Evolutionary conservation across 352 stramenopile species (phyloP), one percentile per base, ranked within the genome.

Genomic region (Plasmopara muralis): DNA sequence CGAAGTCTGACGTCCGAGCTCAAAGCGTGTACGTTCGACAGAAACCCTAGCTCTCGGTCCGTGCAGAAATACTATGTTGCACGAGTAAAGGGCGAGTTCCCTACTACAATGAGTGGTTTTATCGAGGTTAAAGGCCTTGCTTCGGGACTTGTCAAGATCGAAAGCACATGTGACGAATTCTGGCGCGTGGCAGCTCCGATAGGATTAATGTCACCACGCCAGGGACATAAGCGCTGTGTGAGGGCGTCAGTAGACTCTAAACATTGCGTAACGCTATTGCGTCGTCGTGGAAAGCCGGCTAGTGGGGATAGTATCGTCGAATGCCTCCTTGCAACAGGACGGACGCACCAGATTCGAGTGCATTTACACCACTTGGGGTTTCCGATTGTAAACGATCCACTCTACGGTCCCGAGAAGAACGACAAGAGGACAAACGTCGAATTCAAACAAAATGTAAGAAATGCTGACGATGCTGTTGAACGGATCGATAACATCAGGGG

Each of bases 261-360:
- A 52, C 12, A 46, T 16, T 74, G 64, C 31, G 55, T 72, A 43
- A 82, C 72, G 29, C 55, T 85, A 12, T 37, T 85, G 20, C 63
- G 63, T 47, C 58, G 59, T 55, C 54, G 55, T 20, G 58, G 46
- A 44, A 28, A 57, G 33, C 43, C 53, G n/a, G 55, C 60, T 12
- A 16, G 33, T 5, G 48, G 53, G 5, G 54, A 83, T 48, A 89
- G 84, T 35, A 55, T 98, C 39, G 76, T 98, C 8, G 70, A 97
- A 46, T 95, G 83, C 52, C 72, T 85, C 43, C 93, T 94, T 33
- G 62, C 88, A 18, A 98, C 95, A 8, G 95, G 95, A 6, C 61
- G 95, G 8, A 98, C 91, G 5, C 95, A 98, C 68, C 94, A 98
- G 70, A 97, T 98, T 61, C 84, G 95, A 28, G 69, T 98, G 1